Evolutionary conservation across 768 basidiomycete species (phyloP).

Genomic region (Phylloporus sp.): DNA sequence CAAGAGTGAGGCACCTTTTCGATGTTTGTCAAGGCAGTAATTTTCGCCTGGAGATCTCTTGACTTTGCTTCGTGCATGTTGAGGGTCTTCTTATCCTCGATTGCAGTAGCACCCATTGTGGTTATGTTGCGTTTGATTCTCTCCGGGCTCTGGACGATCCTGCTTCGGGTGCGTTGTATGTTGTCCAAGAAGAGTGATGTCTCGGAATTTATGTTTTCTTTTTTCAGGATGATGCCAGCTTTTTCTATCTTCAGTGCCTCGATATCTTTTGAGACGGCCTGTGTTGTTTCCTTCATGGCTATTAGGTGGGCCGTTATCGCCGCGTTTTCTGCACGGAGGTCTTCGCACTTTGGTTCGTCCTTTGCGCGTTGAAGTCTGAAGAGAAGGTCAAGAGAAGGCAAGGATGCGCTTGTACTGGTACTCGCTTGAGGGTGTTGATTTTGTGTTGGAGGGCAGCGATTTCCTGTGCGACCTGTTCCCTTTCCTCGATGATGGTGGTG

Average conservation of each 20-base stretch:
- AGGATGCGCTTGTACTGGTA: not conserved
- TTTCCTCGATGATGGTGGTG: constrained; percentile 52
- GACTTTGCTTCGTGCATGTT: constrained; percentile 67
- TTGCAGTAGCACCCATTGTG: constrained; percentile 63
- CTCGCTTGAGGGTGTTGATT: constrained; percentile 56
- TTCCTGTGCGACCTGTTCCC: constrained; percentile 53
- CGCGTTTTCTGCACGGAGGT: constrained; percentile 56
- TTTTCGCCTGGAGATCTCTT: constrained; percentile 72
- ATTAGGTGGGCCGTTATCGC: constrained; percentile 63
- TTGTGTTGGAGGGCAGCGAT: constrained; percentile 47
- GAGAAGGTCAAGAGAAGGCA: not conserved
- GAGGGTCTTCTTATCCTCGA: constrained; percentile 68
- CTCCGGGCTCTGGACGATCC: constrained; percentile 91
- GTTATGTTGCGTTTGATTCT: constrained; percentile 79
- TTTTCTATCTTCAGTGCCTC: constrained; percentile 74
- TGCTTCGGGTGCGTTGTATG: constrained; percentile 59
- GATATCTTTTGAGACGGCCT: constrained; percentile 55
- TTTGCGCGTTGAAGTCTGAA: constrained; percentile 58
- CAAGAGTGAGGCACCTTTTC: constrained; percentile 58
- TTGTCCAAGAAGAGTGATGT: constrained; percentile 55
- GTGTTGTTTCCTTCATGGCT: constrained; percentile 64
- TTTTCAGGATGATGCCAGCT: constrained; percentile 56
- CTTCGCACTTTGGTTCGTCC: constrained; percentile 66
- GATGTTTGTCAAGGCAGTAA: constrained; percentile 63
- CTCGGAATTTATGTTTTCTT: constrained; percentile 64